Percentiles rank a stretch among this genome's conserved stretches.
phyloP scores from a whole-genome alignment of 2,329 filamentous ascomycete species.

The Fusarium subglutinans region DNA sequence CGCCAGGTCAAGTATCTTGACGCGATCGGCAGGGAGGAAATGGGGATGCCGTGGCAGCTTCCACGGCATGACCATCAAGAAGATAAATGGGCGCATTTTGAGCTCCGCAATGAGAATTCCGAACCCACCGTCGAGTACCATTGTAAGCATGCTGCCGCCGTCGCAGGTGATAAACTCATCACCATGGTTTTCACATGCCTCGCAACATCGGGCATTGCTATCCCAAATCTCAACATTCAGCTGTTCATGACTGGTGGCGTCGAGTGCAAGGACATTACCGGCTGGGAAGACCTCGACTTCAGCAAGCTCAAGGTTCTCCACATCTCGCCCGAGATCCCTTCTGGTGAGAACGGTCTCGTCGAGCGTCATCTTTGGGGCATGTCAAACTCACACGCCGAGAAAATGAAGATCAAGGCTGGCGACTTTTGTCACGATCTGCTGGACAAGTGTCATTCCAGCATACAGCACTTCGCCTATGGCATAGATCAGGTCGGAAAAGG shows the following conservation, averaged over 20 bases:
- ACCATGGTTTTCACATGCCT: background rate
- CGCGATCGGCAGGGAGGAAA: rapidly evolving
- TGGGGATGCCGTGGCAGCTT: background rate
- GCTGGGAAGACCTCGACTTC: background rate
- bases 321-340: background rate
- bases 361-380: background rate
- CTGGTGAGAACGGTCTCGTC: background rate
- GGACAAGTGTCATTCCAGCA: background rate
- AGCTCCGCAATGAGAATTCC: background rate
- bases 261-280: background rate
- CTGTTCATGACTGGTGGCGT: background rate
- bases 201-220: background rate
- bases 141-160: background rate
- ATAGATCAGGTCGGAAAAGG: background rate
- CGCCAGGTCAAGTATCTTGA: background rate
- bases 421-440: background rate
- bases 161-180: background rate
- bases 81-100: background rate
- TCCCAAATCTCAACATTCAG: background rate
- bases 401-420: background rate
- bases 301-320: background rate
- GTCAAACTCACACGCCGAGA: background rate
- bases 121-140: background rate
- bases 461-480: background rate
- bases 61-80: background rate